Conservation (phyloP, 306 rosid species). For the Cicer arietinum region DNA sequence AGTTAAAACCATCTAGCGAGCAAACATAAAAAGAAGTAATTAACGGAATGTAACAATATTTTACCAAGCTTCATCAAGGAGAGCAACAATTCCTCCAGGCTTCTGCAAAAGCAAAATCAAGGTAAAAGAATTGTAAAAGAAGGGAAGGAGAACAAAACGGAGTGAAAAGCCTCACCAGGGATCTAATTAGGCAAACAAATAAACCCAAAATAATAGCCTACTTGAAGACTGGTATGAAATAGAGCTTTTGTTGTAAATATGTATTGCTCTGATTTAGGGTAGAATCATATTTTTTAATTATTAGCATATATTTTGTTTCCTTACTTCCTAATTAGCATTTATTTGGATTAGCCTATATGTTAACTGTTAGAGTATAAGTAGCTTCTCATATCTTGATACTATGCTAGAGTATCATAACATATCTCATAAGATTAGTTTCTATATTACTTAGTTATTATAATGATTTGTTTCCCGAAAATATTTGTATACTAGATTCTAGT, state of each 20-base stretch:
- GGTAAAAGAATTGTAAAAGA: conserved; percentile 22
- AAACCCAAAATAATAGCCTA: conserved; percentile 33
- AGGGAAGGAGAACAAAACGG: conserved; percentile 22
- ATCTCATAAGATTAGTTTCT: too few relatives aligned
- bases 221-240: conserved; percentile 25
- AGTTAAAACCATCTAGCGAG: conserved; percentile 36
- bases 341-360: background rate
- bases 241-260: background rate
- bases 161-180: conserved; percentile 14
- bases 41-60: conserved; percentile 30
- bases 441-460: too few relatives aligned
- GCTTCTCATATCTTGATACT: too few relatives aligned
- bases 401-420: too few relatives aligned
- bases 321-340: background rate
- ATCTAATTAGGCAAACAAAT: conserved; percentile 33
- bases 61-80: conserved; percentile 99
- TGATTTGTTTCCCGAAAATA: background rate
- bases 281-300: background rate
- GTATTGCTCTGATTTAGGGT: background rate
- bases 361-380: too few relatives aligned
- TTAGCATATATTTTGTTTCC: background rate
- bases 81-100: conserved; percentile 98
- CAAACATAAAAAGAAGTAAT: conserved; percentile 37
- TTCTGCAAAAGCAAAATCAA: conserved; percentile 67
- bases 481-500: too few relatives aligned